A percentile compares a stretch with the other conserved stretches of the same genome.
These are phyloP conservation scores for Xylaria grammica DNA, from an alignment of 495 filamentous ascomycete species.

Conservation along the genomic window DNA sequence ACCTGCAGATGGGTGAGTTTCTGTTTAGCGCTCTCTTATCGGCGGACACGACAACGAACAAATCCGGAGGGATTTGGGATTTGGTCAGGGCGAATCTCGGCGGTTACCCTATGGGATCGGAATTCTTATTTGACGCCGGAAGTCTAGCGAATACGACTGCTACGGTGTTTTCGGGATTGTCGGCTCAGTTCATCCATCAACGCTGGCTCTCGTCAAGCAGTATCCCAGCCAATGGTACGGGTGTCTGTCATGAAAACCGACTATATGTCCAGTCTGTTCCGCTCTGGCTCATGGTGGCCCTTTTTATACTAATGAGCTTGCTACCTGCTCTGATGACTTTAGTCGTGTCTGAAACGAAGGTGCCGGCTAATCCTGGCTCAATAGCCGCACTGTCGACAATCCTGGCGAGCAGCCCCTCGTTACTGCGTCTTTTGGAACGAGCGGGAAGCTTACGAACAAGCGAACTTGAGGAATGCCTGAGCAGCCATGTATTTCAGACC, in stretches of 20 bases:
- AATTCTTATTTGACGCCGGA: too few relatives aligned
- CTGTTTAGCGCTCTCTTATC: too few relatives aligned
- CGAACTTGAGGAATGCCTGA: neutral
- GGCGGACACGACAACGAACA: too few relatives aligned
- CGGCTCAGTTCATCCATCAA: neutral
- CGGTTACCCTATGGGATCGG: too few relatives aligned
- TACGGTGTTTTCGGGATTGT: too few relatives aligned
- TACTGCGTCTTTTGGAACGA: neutral
- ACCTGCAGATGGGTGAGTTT: too few relatives aligned
- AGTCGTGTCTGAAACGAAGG: too few relatives aligned
- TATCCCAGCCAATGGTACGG: neutral
- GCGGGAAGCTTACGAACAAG: neutral
- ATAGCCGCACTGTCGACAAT: neutral
- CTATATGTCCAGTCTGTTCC: neutral
- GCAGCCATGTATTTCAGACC: neutral
- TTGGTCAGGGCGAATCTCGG: too few relatives aligned
- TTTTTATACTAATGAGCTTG: neutral
- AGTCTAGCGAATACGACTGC: too few relatives aligned
- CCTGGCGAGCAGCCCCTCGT: neutral
- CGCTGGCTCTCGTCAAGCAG: neutral
- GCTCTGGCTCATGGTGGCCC: conserved; percentile 1
- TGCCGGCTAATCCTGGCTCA: neutral
- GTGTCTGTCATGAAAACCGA: neutral
- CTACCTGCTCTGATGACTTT: neutral
- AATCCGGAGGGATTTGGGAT: too few relatives aligned